Percentiles rank a stretch among this genome's conserved stretches.
Evolutionary conservation across 1,284 basidiomycete species (phyloP).

Genomic region (Takashimella koratensis): DNA sequence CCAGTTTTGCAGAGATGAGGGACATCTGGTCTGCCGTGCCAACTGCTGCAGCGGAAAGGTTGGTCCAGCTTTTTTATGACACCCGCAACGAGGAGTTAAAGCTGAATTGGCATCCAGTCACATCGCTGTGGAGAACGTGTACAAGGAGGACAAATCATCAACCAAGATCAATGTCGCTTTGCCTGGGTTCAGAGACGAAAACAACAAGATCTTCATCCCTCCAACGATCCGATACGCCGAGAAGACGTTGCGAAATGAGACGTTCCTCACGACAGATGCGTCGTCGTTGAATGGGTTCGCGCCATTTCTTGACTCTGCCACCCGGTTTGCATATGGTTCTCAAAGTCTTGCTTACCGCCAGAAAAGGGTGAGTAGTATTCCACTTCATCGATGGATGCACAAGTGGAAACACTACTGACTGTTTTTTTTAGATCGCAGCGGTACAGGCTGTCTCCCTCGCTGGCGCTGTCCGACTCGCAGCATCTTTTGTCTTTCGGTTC

Average conservation of each 20-base stretch:
- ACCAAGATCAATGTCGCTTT: constrained; percentile 91
- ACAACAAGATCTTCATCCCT: constrained; percentile 84
- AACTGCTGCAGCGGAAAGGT: constrained; percentile 27
- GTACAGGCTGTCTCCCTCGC: constrained; percentile 94
- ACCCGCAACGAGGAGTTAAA: too few species aligned
- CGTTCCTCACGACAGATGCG: constrained; percentile 26
- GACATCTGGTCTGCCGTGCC: constrained; percentile 41
- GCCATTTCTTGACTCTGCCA: constrained; percentile 38
- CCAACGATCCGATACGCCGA: constrained; percentile 82
- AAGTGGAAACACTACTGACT: too few species aligned
- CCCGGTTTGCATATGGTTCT: constrained; percentile 43
- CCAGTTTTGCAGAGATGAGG: constrained; percentile 10
- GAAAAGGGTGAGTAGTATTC: constrained; percentile 46
- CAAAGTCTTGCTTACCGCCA: constrained; percentile 71
- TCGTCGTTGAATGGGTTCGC: constrained; percentile 42
- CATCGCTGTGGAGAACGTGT: constrained; percentile 59
- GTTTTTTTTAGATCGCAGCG: constrained; percentile 32
- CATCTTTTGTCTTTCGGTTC: constrained; percentile 78
- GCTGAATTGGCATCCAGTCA: too few species aligned
- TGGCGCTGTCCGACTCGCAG: constrained; percentile 90
- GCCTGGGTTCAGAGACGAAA: constrained; percentile 81
- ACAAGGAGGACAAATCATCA: constrained; percentile 73
- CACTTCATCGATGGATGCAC: too few species aligned
- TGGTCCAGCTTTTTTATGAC: constrained; percentile 7
- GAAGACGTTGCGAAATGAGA: constrained; percentile 32